Conservation (phyloP, 2,329 filamentous ascomycete genomes). For the Aspergillus eucalypticola region DNA sequence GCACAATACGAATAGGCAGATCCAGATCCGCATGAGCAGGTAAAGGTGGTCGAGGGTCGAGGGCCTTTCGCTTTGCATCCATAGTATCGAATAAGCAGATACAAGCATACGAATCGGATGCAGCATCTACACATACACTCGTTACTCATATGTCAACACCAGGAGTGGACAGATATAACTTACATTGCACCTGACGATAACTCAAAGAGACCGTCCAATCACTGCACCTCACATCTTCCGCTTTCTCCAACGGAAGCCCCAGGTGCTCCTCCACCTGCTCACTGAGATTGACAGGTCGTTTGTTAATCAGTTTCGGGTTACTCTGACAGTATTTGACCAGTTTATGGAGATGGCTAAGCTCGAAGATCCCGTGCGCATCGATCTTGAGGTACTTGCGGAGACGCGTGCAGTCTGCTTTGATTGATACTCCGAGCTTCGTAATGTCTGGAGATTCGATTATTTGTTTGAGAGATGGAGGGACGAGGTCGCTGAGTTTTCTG, state of each 20-base stretch:
- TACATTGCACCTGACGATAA: slow-evolving; percentile 68
- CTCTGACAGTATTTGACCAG: slow-evolving; percentile 67
- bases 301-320: slow-evolving; percentile 63
- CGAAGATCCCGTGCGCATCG: slow-evolving; percentile 67
- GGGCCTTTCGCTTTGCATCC: slow-evolving; percentile 64
- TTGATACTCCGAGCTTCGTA: slow-evolving; percentile 74
- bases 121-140: slow-evolving; percentile 60
- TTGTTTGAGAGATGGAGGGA: slow-evolving; percentile 68
- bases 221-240: slow-evolving; percentile 65
- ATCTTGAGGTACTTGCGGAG: slow-evolving; percentile 67
- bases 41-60: slow-evolving; percentile 70
- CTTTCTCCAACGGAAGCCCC: slow-evolving; percentile 74
- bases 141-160: slow-evolving; percentile 19
- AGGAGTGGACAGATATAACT: slow-evolving; percentile 35
- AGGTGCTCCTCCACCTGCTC: slow-evolving; percentile 70
- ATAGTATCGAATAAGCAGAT: slow-evolving; percentile 71
- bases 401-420: slow-evolving; percentile 70
- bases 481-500: slow-evolving; percentile 53
- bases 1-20: slow-evolving; percentile 54
- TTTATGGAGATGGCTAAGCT: slow-evolving; percentile 80
- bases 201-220: slow-evolving; percentile 70
- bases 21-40: slow-evolving; percentile 69
- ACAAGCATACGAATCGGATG: slow-evolving; percentile 80
- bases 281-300: slow-evolving; percentile 65
- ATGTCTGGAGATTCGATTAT: slow-evolving; percentile 72